Evolutionary conservation across 371 early-diverging fungal genomes (phyloP), one percentile per base, ranked within the genome.

Genomic region (Apophysomyces trapeziformis): DNA sequence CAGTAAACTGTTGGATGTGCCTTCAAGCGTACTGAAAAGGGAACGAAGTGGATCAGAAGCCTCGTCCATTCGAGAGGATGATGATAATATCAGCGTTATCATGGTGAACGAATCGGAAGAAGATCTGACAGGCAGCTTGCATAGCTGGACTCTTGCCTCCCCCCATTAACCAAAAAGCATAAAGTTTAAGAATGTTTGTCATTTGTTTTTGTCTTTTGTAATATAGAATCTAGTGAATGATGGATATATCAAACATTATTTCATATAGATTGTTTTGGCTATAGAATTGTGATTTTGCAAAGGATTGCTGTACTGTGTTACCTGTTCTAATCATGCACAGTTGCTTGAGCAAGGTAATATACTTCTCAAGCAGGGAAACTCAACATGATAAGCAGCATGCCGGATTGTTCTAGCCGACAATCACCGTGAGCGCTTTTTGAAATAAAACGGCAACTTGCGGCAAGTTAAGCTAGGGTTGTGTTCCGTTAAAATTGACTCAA

Each of bases 81-180:
- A 79, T 57, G 79, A 76, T 54, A 63, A 68, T 32, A 63, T 72
- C 60, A 73, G 77, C 58, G 68, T 77, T 4, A 63, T 77, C 16
- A 68, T 77, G 59, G 63, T 73, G 12, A 70, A 45, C 46, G 46
- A 45, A 45, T 45, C 46, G 2, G 46, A 45, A 45, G 46, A 45
- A 16, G 46, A 45, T 45, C 46, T 45, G 46, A 45, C 46, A 45
- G 46, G n/a, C 13, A 45, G 46, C 46, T 13, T 45, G 46, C 46
- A 45, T 12, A 45, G 46, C 46, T 45, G 46, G 46, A 45, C 46
- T 45, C 46, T 45, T 13, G 16, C 46, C 4, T 18, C 46, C 13
- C n/a, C 46, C 46, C 46, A 45, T 14, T 45, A 13, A 45, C n/a
- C 13, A 45, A 43, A 43, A 43, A 43, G 32, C 32, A 26, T 3